Evolutionary conservation across 768 basidiomycete genomes (phyloP).

Genomic region (Boletus vinaceobasis): DNA sequence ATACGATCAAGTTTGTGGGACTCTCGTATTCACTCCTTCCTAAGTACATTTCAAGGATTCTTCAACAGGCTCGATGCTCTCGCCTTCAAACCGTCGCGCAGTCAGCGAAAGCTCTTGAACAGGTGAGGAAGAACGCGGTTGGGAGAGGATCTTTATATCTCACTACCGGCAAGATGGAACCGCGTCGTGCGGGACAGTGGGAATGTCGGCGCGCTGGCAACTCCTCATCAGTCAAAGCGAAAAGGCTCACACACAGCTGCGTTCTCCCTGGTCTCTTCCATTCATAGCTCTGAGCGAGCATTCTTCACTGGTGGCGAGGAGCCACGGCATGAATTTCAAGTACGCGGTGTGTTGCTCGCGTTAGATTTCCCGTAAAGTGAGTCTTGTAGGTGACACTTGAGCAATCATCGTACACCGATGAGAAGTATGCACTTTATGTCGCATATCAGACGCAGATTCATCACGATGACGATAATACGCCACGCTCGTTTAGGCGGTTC

Average conservation of each 20-base stretch:
- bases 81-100: conserved; percentile 65
- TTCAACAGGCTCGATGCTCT: conserved; percentile 58
- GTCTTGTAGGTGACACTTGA: conserved; percentile 64
- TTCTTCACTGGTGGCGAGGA: conserved; percentile 28
- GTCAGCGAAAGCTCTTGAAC: conserved; percentile 72
- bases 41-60: conserved; percentile 15
- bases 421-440: conserved; percentile 77
- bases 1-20: conserved; percentile 77
- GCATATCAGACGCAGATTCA: conserved; percentile 82
- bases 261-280: conserved; percentile 44
- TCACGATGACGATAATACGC: conserved; percentile 53
- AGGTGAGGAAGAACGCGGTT: conserved; percentile 40
- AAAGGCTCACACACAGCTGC: conserved; percentile 7
- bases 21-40: conserved; percentile 2
- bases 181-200: conserved; percentile 54
- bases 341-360: conserved; percentile 21
- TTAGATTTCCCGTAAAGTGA: not conserved
- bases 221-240: conserved; percentile 7
- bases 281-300: conserved; percentile 55
- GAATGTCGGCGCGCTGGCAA: conserved; percentile 17
- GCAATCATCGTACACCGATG: conserved; percentile 67
- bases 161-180: conserved; percentile 56
- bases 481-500: conserved; percentile 62
- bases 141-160: not conserved
- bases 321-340: conserved; percentile 59